Conservation (phyloP, 345 rosid species). For the Boechera stricta region DNA sequence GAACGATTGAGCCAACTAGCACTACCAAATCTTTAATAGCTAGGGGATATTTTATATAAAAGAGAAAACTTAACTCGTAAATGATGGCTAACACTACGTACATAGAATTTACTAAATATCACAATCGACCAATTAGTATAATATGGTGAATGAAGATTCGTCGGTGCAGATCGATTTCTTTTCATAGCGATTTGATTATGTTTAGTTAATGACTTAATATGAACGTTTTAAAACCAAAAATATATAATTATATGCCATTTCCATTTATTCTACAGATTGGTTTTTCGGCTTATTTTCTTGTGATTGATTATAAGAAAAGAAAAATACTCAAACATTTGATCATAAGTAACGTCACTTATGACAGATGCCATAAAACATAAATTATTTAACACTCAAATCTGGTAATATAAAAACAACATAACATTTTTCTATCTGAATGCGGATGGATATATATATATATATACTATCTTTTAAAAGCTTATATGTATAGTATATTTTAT, state of each 20-base stretch:
- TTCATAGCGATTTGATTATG: background rate
- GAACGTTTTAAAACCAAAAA: background rate
- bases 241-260: background rate
- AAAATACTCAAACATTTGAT: background rate
- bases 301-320: background rate
- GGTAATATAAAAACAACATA: background rate
- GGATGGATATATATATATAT: background rate
- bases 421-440: background rate
- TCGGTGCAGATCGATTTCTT: background rate
- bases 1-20: constrained; percentile 28
- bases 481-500: too few relatives aligned
- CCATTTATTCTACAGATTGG: background rate
- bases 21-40: background rate
- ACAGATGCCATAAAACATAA: background rate
- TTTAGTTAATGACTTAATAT: background rate
- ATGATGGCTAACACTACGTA: constrained; percentile 4
- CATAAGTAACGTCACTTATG: background rate
- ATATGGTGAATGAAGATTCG: background rate
- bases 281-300: background rate
- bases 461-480: background rate
- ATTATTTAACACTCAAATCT: background rate
- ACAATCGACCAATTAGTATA: background rate
- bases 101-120: background rate
- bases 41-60: background rate
- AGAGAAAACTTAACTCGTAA: constrained; percentile 10